A percentile compares a stretch with the other conserved stretches of the same genome.
phyloP scores from a whole-genome alignment of 2,329 filamentous ascomycete genomes.

The Ophiosphaerella korrae region DNA sequence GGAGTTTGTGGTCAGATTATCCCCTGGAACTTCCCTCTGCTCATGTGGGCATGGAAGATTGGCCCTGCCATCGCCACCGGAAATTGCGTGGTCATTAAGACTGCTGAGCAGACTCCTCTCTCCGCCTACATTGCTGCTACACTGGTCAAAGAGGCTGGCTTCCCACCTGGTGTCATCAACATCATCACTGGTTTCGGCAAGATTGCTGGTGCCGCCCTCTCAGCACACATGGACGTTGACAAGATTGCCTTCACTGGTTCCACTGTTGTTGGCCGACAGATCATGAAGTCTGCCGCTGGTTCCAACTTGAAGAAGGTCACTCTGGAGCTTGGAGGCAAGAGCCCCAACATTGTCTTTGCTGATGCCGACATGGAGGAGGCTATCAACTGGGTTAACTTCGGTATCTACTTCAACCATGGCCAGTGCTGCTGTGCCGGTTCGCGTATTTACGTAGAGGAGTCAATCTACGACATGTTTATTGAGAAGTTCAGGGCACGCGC shows the following conservation, averaged over 20 bases:
- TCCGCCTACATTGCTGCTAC: constrained; percentile 68
- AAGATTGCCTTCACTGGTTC: constrained; percentile 85
- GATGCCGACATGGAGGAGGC: constrained; percentile 78
- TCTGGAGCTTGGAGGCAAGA: constrained; percentile 80
- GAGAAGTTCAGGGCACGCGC: constrained; percentile 79
- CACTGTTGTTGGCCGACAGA: constrained; percentile 71
- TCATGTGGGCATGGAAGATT: constrained; percentile 85
- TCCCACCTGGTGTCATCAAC: too few species aligned
- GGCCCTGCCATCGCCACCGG: constrained; percentile 73
- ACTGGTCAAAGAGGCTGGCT: constrained; percentile 75
- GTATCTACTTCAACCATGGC: constrained; percentile 64
- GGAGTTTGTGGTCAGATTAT: constrained; percentile 88
- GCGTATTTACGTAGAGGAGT: constrained; percentile 83
- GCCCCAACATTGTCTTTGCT: constrained; percentile 78
- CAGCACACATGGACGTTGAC: constrained; percentile 79
- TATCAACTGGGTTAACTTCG: constrained; percentile 75
- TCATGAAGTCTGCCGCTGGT: constrained; percentile 79
- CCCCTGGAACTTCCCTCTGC: constrained; percentile 85
- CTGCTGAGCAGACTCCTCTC: constrained; percentile 76
- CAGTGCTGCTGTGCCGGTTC: constrained; percentile 76
- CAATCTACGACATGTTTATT: constrained; percentile 87
- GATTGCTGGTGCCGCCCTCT: constrained; percentile 75
- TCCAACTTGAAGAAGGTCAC: constrained; percentile 85
- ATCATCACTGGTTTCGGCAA: constrained; percentile 79
- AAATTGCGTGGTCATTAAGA: constrained; percentile 75